Percentiles rank a stretch among this genome's conserved stretches.
Evolutionary conservation across 768 basidiomycete species (phyloP).

Genomic region (Termitomyces sp.): DNA sequence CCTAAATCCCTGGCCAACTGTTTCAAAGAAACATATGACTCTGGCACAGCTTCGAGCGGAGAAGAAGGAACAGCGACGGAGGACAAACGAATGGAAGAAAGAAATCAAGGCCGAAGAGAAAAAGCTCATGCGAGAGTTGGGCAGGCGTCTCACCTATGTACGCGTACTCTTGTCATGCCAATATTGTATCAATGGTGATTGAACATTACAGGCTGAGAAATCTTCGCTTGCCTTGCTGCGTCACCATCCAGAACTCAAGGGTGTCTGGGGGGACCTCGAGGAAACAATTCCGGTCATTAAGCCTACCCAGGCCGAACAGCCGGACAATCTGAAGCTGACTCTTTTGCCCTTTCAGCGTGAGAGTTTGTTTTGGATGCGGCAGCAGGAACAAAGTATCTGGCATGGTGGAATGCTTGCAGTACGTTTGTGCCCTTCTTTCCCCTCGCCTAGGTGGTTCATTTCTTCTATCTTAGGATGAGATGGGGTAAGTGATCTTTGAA

Average conservation of each 20-base stretch:
- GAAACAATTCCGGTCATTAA: conserved; percentile 50
- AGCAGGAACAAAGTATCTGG: conserved; percentile 88
- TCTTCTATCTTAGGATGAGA: conserved; percentile 60
- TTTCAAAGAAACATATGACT: conserved; percentile 26
- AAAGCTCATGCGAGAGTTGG: conserved; percentile 49
- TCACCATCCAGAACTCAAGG: conserved; percentile 74
- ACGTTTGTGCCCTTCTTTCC: conserved; percentile 21
- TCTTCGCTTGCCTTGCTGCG: conserved; percentile 53
- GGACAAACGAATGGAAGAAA: conserved; percentile 17
- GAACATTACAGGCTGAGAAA: conserved; percentile 59
- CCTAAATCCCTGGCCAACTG: conserved; percentile 3
- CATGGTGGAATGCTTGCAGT: conserved; percentile 90
- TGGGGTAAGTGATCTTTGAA: conserved; percentile 57
- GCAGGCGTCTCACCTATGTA: conserved; percentile 71
- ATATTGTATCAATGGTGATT: not conserved
- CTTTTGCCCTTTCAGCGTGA: conserved; percentile 95
- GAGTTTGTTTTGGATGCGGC: conserved; percentile 92
- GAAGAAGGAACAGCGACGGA: conserved; percentile 21
- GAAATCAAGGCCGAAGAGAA: conserved; percentile 41
- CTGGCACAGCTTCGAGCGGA: conserved; percentile 24
- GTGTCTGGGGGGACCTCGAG: conserved; percentile 87
- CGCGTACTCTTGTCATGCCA: conserved; percentile 16
- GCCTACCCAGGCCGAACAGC: conserved; percentile 74
- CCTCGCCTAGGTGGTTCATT: not conserved
- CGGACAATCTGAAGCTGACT: conserved; percentile 74